Evolutionary conservation across 208 protist species (phyloP), one percentile per base, ranked within the genome.

Genomic region (Crithidia brevicula): DNA sequence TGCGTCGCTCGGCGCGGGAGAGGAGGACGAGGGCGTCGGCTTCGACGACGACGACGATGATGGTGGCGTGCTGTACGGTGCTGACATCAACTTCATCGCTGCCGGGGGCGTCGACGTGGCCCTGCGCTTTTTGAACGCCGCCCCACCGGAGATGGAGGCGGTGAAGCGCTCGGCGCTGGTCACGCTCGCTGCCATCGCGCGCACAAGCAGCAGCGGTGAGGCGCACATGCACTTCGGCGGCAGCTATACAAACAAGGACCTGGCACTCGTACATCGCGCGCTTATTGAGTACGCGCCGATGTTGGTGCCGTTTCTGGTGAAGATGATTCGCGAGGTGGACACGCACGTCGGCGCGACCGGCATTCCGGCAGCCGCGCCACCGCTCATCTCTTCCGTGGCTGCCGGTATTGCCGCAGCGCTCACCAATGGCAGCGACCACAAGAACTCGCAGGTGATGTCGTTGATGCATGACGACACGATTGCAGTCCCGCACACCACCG

Each of bases 31-130:
- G 18, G n/a, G 34, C 11, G 49, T 23, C 13, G 28, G 34, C 30
- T 50, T 28, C 52, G 52, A 64, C 43, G 45, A 60, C 34, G 61
- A 68, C 27, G 68, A 60, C 49, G 50, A 47, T 18, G 23, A 8
- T n/a, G 23, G n/a, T 10, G 58, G 63, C 1, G 50, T 75, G 23
- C 61, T 78, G 25, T 69, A 66, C 34, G 68, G 71, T 2, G 85
- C 83, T 3, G 88, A 89, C 58, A 64, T 71, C 23, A 61, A 86
- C 45, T 88, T 94, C 59, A 71, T 91, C 42, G 76, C 67, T 15
- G 73, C 77, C 4, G 78, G 73, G 43, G 88, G 81, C 23, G 80
- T 94, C 13, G 45, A 62, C 23, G 74, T 82, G 33, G 75, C 81
- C 18, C 67, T 91, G 36, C 81, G 53, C 38, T 94, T 85, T 50